phyloP scores from a whole-genome alignment of 176 grass and related monocot genomes.

The Cenchrus fungigraminus region DNA sequence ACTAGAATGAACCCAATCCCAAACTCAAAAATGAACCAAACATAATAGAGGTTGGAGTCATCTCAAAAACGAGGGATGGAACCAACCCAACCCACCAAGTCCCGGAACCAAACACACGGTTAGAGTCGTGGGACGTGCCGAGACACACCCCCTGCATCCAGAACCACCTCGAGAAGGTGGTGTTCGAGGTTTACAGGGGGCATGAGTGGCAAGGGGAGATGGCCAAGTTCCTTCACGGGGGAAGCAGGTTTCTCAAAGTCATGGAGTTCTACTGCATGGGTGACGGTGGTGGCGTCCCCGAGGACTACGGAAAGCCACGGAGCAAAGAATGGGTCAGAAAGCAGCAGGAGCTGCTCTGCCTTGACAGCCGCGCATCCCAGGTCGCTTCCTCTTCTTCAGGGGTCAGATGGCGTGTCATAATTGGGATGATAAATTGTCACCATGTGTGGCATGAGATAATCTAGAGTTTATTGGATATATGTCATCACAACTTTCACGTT shows the following conservation, averaged over 20 bases:
- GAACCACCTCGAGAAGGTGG: no score
- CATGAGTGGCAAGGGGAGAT: constrained; percentile 24
- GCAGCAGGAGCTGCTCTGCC: constrained; percentile 27
- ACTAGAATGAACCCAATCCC: no score
- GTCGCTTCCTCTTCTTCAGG: constrained; percentile 39
- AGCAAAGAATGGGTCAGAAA: background rate
- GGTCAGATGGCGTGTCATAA: background rate
- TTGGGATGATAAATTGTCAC: background rate
- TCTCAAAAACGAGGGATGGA: no score
- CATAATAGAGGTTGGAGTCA: no score
- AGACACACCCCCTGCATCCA: no score
- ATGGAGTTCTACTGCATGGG: constrained; percentile 47
- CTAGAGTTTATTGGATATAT: background rate
- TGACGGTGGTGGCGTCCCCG: background rate
- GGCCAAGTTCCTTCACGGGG: constrained; percentile 40
- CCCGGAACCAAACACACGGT: no score
- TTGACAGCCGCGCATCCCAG: constrained; percentile 18
- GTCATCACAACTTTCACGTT: no score
- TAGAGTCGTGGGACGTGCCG: no score
- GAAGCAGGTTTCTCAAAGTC: constrained; percentile 32
- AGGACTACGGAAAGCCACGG: background rate
- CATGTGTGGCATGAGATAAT: background rate
- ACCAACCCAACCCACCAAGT: no score
- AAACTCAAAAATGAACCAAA: no score
- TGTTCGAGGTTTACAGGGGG: no score